phyloP scores from a whole-genome alignment of 2,329 filamentous ascomycete genomes.

The Dactylella cylindrospora region DNA sequence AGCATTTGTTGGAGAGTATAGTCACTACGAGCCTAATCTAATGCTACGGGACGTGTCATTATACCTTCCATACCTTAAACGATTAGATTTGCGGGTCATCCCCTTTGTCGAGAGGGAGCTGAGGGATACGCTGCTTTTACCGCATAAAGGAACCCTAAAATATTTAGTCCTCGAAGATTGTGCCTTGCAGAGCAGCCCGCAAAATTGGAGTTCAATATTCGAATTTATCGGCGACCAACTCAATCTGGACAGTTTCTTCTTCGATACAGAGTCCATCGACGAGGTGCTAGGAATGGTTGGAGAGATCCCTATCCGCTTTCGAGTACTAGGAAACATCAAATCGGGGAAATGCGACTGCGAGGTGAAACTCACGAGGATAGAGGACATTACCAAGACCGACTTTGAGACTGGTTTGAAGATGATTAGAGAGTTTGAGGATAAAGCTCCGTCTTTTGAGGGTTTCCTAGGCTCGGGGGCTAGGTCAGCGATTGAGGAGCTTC shows the following conservation, averaged over 20 bases:
- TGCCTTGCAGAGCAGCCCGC: constrained; percentile 14
- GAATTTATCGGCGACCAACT: constrained; percentile 18
- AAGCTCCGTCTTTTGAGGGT: background rate
- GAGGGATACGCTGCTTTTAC: constrained; percentile 6
- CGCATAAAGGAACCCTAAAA: constrained; percentile 16
- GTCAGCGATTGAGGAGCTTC: too few species aligned
- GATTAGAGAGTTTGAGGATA: constrained; percentile 15
- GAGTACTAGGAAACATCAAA: constrained; percentile 16
- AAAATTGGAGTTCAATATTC: constrained; percentile 27
- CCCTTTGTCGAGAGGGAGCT: constrained; percentile 18
- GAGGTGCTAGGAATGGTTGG: constrained; percentile 5
- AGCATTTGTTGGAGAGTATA: background rate
- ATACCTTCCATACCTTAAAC: constrained; percentile 17
- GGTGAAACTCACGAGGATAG: constrained; percentile 16
- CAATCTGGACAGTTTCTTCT: constrained; percentile 17
- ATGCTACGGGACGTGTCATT: constrained; percentile 20
- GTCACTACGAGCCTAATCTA: constrained; percentile 16
- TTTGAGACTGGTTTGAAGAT: constrained; percentile 6
- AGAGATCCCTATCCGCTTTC: constrained; percentile 18
- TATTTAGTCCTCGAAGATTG: constrained; percentile 31
- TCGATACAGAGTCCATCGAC: constrained; percentile 25
- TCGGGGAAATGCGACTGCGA: constrained; percentile 9
- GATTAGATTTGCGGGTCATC: constrained; percentile 17
- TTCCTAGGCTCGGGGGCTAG: too few species aligned
- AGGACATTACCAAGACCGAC: constrained; percentile 4